Evolutionary conservation across 768 basidiomycete genomes (phyloP).

Genomic region (Porphyrellus cyaneotinctus): DNA sequence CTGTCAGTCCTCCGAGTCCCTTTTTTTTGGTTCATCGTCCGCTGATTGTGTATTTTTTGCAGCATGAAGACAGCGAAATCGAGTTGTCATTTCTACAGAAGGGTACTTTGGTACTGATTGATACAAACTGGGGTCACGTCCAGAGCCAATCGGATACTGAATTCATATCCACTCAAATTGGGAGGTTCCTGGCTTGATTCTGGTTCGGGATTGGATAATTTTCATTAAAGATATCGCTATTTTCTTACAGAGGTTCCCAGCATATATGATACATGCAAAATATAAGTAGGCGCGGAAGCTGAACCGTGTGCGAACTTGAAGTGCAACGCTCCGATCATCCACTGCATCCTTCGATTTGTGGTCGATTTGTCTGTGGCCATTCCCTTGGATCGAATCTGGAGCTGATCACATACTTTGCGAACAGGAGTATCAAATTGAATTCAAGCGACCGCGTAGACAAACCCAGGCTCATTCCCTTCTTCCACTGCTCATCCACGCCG

Average conservation of each 20-base stretch:
- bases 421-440: slow-evolving; percentile 5
- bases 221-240: no score
- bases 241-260: not conserved
- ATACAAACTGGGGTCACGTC: slow-evolving; percentile 31
- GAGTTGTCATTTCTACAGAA: slow-evolving; percentile 41
- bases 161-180: slow-evolving; percentile 9
- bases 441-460: not conserved
- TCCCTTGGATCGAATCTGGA: not conserved
- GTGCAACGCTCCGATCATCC: no score
- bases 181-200: slow-evolving; percentile 13
- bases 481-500: slow-evolving; percentile 45
- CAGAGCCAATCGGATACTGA: slow-evolving; percentile 5
- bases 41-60: not conserved
- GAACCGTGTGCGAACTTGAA: no score
- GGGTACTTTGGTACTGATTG: slow-evolving; percentile 40
- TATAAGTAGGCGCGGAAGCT: no score
- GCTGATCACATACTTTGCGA: not conserved
- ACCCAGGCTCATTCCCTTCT: not conserved
- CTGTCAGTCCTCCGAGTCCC: slow-evolving; percentile 34
- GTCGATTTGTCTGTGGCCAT: not conserved
- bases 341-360: no score
- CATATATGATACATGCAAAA: not conserved
- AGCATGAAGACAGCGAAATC: slow-evolving; percentile 52
- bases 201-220: not conserved
- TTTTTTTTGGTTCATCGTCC: not conserved